phyloP scores from a whole-genome alignment of 768 basidiomycete species.

The Phanerochaete carnosa region DNA sequence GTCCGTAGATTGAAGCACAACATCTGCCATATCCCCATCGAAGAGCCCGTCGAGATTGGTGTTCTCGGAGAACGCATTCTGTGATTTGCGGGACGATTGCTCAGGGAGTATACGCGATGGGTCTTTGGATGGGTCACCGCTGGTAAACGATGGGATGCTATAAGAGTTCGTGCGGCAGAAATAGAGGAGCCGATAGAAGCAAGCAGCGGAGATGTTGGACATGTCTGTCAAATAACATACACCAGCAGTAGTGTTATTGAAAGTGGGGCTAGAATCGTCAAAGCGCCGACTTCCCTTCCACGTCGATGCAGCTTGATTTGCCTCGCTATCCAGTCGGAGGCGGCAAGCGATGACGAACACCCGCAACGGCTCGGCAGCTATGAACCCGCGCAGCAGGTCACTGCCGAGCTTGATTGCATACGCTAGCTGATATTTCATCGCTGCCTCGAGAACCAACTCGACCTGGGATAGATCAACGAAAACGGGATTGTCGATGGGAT shows the following conservation, averaged over 20 bases:
- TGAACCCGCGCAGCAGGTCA: not conserved
- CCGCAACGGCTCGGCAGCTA: not conserved
- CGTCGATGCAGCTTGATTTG: not conserved
- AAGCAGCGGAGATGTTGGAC: not conserved
- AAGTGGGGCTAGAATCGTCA: not conserved
- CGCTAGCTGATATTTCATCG: conserved; percentile 26
- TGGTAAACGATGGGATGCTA: too few species aligned
- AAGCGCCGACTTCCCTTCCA: too few species aligned
- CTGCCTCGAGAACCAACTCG: conserved; percentile 19
- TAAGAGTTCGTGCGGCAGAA: not conserved
- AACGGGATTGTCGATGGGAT: conserved; percentile 7
- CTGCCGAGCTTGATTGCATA: conserved; percentile 8
- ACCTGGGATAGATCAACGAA: conserved; percentile 1
- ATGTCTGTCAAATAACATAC: not conserved
- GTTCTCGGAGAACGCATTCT: too few species aligned
- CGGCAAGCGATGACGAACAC: not conserved
- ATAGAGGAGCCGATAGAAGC: not conserved
- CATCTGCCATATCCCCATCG: not conserved
- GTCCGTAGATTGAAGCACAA: not conserved
- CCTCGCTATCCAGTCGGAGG: not conserved
- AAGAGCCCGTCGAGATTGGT: not conserved
- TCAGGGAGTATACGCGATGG: too few species aligned
- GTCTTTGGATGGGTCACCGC: too few species aligned
- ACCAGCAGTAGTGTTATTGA: not conserved
- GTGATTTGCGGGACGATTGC: too few species aligned